Evolutionary conservation across 2,329 filamentous ascomycete species (phyloP), one percentile per base, ranked within the genome.

Genomic region (Talaromyces islandicus): DNA sequence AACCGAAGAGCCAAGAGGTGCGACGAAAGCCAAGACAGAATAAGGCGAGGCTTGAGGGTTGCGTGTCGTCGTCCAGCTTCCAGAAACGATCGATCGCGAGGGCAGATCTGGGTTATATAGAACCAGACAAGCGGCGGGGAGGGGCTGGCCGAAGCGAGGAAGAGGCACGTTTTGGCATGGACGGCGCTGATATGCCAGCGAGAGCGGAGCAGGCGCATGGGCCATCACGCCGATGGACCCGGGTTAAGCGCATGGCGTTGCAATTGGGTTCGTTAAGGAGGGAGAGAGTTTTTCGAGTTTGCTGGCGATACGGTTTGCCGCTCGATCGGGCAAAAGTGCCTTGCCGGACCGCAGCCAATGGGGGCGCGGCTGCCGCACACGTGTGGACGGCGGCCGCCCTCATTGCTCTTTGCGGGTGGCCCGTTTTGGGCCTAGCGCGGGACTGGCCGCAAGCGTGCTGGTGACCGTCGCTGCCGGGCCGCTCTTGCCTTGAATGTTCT

Each of bases 131-230:
- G 10, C 41, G 4, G 43, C 43, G 32, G 25, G 11, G 24, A 5
- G 25, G 29, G 52, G 52, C 27, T 4, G 43, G 43, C n/a, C 27
- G 35, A 17, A 17, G 17, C n/a, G 25, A 27, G 25, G 25, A 27
- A 54, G 54, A 11, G 51, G 55, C 59, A 61, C 59, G 59, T 61
- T 61, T 24, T 56, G 57, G 56, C 24, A 54, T 58, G 25, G 30
- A 29, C 50, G 6, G 30, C 56, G 59, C 59, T 61, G 59, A 61
- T 61, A 61, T 56, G 54, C 29, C 41, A 27, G 32, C 24, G 6
- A 6, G 25, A 27, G 25, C 25, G 25, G 25, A 27, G 25, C 9
- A 4, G 17, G 32, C 50, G 57, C 30, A 25, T 27, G 17, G 48
- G 24, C 17, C 24, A 52, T n/a, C n/a, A 17, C 14, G 24, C 48